Evolutionary conservation across 2,329 filamentous ascomycete genomes (phyloP).

Genomic region (Fusarium staphyleae): DNA sequence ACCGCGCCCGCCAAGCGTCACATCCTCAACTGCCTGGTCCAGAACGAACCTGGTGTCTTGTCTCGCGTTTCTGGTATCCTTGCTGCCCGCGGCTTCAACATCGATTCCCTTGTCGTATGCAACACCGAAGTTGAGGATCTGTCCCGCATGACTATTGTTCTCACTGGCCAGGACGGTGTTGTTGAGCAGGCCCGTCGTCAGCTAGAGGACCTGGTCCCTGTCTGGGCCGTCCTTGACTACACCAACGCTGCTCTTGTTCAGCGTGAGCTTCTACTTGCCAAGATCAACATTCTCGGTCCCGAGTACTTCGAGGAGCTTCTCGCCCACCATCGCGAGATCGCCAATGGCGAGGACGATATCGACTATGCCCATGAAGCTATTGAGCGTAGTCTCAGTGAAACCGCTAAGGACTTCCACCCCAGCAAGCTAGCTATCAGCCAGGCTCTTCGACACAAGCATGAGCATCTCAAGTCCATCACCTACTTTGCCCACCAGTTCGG

Average conservation of each 20-base stretch:
- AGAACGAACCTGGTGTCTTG: conserved; percentile 97
- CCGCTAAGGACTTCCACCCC: conserved; percentile 81
- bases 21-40: conserved; percentile 96
- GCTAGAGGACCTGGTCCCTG: conserved; percentile 94
- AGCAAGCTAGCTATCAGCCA: conserved; percentile 85
- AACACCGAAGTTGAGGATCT: conserved; percentile 97
- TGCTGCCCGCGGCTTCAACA: conserved; percentile 97
- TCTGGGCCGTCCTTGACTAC: conserved; percentile 98
- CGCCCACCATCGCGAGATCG: conserved; percentile 92
- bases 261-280: conserved; percentile 92
- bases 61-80: conserved; percentile 96
- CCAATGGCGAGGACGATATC: conserved; percentile 53
- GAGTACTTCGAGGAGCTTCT: conserved; percentile 99
- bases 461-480: conserved; percentile 95
- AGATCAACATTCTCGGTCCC: conserved; percentile 94
- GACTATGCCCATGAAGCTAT: conserved; percentile 54
- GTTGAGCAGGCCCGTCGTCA: conserved; percentile 96
- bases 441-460: conserved; percentile 94
- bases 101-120: conserved; percentile 97
- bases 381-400: conserved; percentile 54
- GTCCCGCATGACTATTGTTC: conserved; percentile 97
- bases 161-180: conserved; percentile 94
- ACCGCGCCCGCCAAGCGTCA: conserved; percentile 88
- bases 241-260: conserved; percentile 91
- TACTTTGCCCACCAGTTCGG: conserved; percentile 97